Evolutionary conservation across 306 rosid species (phyloP).

Genomic region (Inga laurina): DNA sequence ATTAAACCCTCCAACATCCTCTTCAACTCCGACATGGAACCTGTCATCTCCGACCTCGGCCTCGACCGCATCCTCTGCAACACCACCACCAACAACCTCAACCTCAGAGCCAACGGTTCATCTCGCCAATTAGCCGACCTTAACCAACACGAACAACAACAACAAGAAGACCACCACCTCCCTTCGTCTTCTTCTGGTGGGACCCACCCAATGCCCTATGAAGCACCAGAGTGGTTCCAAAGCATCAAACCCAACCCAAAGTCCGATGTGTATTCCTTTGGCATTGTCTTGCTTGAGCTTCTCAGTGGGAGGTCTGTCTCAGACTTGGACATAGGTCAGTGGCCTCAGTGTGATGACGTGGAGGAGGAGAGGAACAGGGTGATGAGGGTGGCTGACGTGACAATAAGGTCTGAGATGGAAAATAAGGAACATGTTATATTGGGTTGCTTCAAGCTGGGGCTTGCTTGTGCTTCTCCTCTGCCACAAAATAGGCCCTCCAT

Average conservation of each 20-base stretch:
- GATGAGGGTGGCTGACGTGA: slow-evolving; percentile 59
- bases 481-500: slow-evolving; percentile 86
- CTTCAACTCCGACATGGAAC: slow-evolving; percentile 66
- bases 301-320: slow-evolving; percentile 58
- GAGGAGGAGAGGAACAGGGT: slow-evolving; percentile 61
- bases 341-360: slow-evolving; percentile 43
- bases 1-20: slow-evolving; percentile 81
- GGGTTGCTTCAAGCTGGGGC: slow-evolving; percentile 66
- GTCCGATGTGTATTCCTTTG: slow-evolving; percentile 89
- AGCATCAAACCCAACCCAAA: slow-evolving; percentile 61
- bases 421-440: slow-evolving; percentile 58
- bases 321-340: slow-evolving; percentile 61
- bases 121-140: slow-evolving; percentile 46
- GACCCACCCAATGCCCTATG: slow-evolving; percentile 44
- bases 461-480: slow-evolving; percentile 59
- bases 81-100: not conserved
- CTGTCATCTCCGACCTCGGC: slow-evolving; percentile 73
- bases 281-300: slow-evolving; percentile 73
- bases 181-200: not conserved
- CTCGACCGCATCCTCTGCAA: slow-evolving; percentile 45
- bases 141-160: slow-evolving; percentile 11
- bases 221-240: slow-evolving; percentile 77
- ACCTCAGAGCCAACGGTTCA: slow-evolving; percentile 30
- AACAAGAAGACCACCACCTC: slow-evolving; percentile 33
- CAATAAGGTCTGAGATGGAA: slow-evolving; percentile 57